These are phyloP conservation scores for Cucumis cinereus DNA, from an alignment of 306 rosid species.

Conservation along the genomic window DNA sequence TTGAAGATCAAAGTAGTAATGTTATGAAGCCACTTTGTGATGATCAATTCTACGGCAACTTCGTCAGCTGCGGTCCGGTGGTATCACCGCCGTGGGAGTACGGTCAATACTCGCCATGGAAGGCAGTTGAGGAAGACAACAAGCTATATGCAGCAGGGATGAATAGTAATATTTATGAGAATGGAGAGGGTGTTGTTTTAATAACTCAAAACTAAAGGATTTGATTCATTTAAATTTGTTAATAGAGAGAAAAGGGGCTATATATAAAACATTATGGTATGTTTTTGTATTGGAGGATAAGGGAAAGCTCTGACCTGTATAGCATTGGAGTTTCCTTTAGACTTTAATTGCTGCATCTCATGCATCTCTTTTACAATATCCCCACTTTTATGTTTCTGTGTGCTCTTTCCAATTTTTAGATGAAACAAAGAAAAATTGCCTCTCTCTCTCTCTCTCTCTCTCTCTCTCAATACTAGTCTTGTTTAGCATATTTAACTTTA, in stretches of 20 bases:
- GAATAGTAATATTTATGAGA: neutral
- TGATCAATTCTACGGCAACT: conserved; percentile 20
- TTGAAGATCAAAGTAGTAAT: conserved; percentile 8
- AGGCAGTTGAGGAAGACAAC: conserved; percentile 52
- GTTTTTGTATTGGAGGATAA: neutral
- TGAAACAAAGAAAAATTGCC: neutral
- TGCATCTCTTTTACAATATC: neutral
- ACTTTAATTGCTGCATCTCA: neutral
- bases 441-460: neutral
- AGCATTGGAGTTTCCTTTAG: conserved; percentile 9
- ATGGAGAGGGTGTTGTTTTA: neutral
- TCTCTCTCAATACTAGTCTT: neutral
- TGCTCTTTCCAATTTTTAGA: neutral
- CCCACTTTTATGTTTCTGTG: neutral
- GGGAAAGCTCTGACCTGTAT: conserved; percentile 7
- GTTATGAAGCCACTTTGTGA: conserved; percentile 17
- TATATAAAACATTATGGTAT: neutral
- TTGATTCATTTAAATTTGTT: conserved; percentile 13
- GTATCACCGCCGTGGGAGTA: conserved; percentile 45
- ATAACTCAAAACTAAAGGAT: neutral
- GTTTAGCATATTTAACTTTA: neutral
- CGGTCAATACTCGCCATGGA: conserved; percentile 45
- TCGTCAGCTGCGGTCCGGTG: conserved; percentile 24
- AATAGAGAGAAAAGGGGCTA: neutral
- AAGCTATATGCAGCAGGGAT: conserved; percentile 21